Base-by-base conservation (phyloP, 352 stramenopile species). In the Peronospora belbahrii region DNA sequence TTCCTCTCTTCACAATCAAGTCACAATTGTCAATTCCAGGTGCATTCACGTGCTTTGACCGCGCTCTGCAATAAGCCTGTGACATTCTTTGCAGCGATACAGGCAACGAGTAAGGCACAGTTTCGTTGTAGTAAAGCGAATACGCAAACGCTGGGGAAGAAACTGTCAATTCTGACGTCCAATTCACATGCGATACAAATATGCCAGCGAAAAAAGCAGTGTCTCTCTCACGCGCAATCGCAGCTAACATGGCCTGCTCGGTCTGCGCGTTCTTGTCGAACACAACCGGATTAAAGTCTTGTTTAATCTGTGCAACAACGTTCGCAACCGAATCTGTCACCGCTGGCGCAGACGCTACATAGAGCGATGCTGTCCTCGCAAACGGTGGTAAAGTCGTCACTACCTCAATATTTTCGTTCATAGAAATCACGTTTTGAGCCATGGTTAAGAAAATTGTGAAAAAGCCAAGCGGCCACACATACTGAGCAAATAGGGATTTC, bases 71-170 rank as follows among this genome's bases (percentile, higher is more conserved):
- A 39, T 71, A 85, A 6, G 70, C 74, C 57, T 80, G 49, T 0
- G 72, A 65, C n/a, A 89, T 58, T 53, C 62, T 73, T 35, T 85
- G 51, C 11, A 89, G 22, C 14, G 65, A 63, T 15, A 87, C 77
- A 0, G 77, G 74, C n/a, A 89, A 56, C 2, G 77, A 81, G 5
- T 50, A 59, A 35, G 58, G 44, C 38, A 89, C 70, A 4, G 53
- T 83, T 36, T 82, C 52, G 52, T 89, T 89, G 57, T 89, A 89
- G 35, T 67, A 77, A 3, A 85, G 52, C 4, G 66, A 66, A 23
- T 78, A 87, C 9, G 68, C 46, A 5, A 67, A 54, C 15, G 46
- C 48, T 1, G 45, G 36, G 19, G 50, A 46, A 1, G 30, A 11
- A 3, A 62, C 5, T 1, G 31, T 34, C n/a, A 28, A 14, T 48